phyloP scores from a whole-genome alignment of 108 stramenopile genomes.

The Fragilaria radians region DNA sequence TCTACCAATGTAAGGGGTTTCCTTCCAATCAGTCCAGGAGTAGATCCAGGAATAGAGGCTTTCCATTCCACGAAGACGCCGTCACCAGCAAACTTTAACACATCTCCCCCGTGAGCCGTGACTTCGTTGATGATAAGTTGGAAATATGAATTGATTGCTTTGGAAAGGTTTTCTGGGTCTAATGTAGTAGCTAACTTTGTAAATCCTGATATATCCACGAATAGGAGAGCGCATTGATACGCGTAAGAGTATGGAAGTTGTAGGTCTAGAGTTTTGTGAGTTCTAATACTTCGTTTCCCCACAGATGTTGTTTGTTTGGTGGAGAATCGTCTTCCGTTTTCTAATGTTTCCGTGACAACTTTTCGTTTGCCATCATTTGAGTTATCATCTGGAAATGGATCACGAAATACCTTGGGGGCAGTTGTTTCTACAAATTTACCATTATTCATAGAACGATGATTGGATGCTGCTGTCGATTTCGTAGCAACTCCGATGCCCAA shows the following conservation, averaged over 20 bases:
- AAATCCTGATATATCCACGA: slow-evolving; percentile 86
- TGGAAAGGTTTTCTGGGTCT: slow-evolving; percentile 44
- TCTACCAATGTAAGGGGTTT: slow-evolving; percentile 1
- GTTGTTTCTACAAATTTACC: background rate
- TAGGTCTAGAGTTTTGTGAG: background rate
- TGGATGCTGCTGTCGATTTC: no score
- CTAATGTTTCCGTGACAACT: background rate
- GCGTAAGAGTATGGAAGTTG: slow-evolving; percentile 26
- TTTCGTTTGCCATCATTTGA: background rate
- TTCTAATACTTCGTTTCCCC: background rate
- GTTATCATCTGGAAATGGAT: background rate
- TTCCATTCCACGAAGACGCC: slow-evolving; percentile 41
- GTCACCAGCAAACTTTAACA: slow-evolving; percentile 66
- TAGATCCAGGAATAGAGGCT: slow-evolving; percentile 8
- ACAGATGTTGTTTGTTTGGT: background rate
- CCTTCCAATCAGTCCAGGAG: background rate
- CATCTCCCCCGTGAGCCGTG: slow-evolving; percentile 47
- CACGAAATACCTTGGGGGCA: background rate
- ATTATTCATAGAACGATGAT: no score
- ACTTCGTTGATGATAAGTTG: slow-evolving; percentile 67
- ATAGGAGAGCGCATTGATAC: slow-evolving; percentile 57
- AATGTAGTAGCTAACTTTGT: slow-evolving; percentile 62
- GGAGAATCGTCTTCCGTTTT: background rate
- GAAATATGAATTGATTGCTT: slow-evolving; percentile 77
- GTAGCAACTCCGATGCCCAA: background rate